Percentiles rank a stretch among this genome's conserved stretches.
Evolutionary conservation across 2,329 filamentous ascomycete species (phyloP).

Genomic region (Penicillium thymicola): DNA sequence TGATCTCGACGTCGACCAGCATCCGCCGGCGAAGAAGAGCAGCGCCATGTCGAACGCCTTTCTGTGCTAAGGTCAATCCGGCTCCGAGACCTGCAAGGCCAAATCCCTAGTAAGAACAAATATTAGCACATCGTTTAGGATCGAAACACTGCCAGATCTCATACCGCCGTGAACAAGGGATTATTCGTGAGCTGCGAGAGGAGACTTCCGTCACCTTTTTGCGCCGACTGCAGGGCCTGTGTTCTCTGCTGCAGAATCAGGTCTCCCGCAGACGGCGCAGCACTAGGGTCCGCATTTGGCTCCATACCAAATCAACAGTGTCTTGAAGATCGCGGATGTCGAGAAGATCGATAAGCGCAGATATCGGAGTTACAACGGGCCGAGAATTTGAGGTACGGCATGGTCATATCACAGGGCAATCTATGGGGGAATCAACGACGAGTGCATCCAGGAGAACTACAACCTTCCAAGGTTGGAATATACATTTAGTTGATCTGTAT

Average conservation of each 20-base stretch:
- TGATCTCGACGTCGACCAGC: conserved; percentile 94
- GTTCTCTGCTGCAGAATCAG: conserved; percentile 37
- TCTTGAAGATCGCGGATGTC: conserved; percentile 10
- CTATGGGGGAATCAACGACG: neutral
- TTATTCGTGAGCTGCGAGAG: conserved; percentile 47
- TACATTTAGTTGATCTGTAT: neutral
- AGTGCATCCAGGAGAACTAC: neutral
- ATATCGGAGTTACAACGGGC: conserved; percentile 34
- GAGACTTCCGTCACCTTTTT: conserved; percentile 38
- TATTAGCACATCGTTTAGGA: neutral
- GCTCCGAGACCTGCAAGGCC: conserved; percentile 88
- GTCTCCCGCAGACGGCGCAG: conserved; percentile 31
- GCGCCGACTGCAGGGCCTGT: conserved; percentile 30
- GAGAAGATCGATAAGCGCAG: conserved; percentile 17
- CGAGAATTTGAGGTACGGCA: conserved; percentile 12
- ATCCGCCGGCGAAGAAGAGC: conserved; percentile 76
- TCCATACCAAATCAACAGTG: conserved; percentile 32
- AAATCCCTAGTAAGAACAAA: conserved; percentile 58
- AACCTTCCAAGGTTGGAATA: neutral
- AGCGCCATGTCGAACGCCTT: conserved; percentile 69
- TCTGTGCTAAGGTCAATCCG: conserved; percentile 74
- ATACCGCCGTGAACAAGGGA: conserved; percentile 51
- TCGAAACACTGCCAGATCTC: conserved; percentile 8
- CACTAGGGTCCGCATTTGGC: conserved; percentile 31
- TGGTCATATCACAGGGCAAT: neutral